phyloP scores from a whole-genome alignment of 345 rosid species.

The Erysimum cheiranthoides region DNA sequence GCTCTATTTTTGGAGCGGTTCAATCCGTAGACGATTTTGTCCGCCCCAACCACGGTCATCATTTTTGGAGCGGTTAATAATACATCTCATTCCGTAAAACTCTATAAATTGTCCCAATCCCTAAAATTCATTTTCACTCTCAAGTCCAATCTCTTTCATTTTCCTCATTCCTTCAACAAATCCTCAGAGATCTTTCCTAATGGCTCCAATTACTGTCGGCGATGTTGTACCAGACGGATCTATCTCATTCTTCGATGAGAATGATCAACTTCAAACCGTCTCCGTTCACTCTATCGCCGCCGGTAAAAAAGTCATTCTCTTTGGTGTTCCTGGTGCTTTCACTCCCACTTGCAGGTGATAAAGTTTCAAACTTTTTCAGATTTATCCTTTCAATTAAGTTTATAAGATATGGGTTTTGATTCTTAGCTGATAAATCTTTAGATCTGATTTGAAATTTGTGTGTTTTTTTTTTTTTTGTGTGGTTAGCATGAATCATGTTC shows the following conservation, averaged over 20 bases:
- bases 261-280: slow-evolving; percentile 77
- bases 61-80: no score
- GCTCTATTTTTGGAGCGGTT: no score
- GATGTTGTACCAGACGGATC: slow-evolving; percentile 79
- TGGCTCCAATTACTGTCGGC: slow-evolving; percentile 93
- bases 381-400: not conserved
- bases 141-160: not conserved
- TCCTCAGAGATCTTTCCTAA: slow-evolving; percentile 25
- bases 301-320: slow-evolving; percentile 81
- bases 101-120: not conserved
- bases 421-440: not conserved
- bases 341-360: slow-evolving; percentile 97
- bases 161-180: not conserved
- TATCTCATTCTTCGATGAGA: slow-evolving; percentile 83
- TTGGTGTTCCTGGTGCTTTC: slow-evolving; percentile 99
- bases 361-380: not conserved
- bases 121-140: not conserved
- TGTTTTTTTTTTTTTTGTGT: not conserved
- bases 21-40: no score
- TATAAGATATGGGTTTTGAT: not conserved
- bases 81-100: no score
- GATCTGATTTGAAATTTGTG: slow-evolving; percentile 1
- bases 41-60: no score
- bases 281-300: slow-evolving; percentile 84
- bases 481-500: slow-evolving; percentile 88